Evolutionary conservation across 768 basidiomycete species (phyloP).

Genomic region (Boletus barrowsii): DNA sequence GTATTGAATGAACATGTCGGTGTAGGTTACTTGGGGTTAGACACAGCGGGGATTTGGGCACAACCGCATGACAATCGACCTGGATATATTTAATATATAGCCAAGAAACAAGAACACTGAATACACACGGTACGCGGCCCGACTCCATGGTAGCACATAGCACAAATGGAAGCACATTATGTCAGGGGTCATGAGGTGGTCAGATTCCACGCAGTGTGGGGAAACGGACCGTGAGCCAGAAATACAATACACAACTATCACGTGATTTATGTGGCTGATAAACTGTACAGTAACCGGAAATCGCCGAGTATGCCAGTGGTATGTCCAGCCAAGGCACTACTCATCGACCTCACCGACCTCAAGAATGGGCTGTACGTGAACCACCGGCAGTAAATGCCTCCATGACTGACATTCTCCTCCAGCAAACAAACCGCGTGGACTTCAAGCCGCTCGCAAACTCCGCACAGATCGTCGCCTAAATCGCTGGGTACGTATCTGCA

Average conservation of each 20-base stretch:
- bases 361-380: conserved; percentile 83
- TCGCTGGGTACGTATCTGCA: conserved; percentile 76
- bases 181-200: too few species aligned
- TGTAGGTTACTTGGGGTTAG: too few species aligned
- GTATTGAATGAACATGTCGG: too few species aligned
- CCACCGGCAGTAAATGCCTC: conserved; percentile 5
- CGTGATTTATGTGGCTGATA: conserved; percentile 31
- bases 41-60: too few species aligned
- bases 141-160: too few species aligned
- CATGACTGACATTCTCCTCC: conserved; percentile 8
- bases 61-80: too few species aligned
- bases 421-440: conserved; percentile 99
- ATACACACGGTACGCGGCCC: too few species aligned
- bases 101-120: too few species aligned
- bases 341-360: conserved; percentile 52
- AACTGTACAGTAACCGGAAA: conserved; percentile 41
- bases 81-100: too few species aligned
- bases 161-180: too few species aligned
- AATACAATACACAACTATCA: not conserved
- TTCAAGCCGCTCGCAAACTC: conserved; percentile 98
- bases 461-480: conserved; percentile 91
- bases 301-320: conserved; percentile 24
- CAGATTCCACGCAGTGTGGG: too few species aligned
- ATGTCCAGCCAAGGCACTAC: conserved; percentile 13
- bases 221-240: too few species aligned